These are phyloP conservation scores for Suhomyces atakaporum DNA, from an alignment of 1,139 yeast species.

Conservation along the genomic window DNA sequence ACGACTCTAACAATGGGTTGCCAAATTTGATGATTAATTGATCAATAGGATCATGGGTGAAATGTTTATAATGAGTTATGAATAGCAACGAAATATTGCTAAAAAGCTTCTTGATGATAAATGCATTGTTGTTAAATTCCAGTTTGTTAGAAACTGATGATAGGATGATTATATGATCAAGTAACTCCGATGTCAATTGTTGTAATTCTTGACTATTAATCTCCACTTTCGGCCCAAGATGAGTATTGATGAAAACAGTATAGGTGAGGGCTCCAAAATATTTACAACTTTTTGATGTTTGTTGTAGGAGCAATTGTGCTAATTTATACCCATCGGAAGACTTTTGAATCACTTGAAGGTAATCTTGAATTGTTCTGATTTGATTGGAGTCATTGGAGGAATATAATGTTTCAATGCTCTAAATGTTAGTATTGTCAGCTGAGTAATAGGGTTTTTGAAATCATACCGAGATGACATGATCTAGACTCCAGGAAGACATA, in stretches of 20 bases:
- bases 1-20: conserved; percentile 1
- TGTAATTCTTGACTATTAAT: conserved; percentile 5
- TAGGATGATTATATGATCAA: conserved; percentile 12
- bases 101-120: conserved; percentile 38
- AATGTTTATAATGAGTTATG: conserved; percentile 21
- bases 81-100: conserved; percentile 59
- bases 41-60: conserved; percentile 10
- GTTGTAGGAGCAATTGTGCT: conserved; percentile 50
- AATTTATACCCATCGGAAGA: conserved; percentile 51
- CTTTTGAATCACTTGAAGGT: conserved; percentile 56
- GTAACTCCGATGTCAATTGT: conserved; percentile 10
- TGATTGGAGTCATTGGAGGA: conserved; percentile 42
- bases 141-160: conserved; percentile 4
- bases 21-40: conserved; percentile 8
- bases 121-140: conserved; percentile 17
- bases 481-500: conserved; percentile 17
- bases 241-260: conserved; percentile 55
- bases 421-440: conserved; percentile 13
- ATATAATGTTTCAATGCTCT: conserved; percentile 45
- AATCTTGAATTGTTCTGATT: conserved; percentile 50
- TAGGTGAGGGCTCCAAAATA: conserved; percentile 76
- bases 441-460: too few species aligned
- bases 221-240: conserved; percentile 4
- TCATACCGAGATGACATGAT: conserved; percentile 16
- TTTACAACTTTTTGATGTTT: conserved; percentile 50